phyloP scores from a whole-genome alignment of 2,329 filamentous ascomycete species.

The Magnaporthiopsis incrustans region DNA sequence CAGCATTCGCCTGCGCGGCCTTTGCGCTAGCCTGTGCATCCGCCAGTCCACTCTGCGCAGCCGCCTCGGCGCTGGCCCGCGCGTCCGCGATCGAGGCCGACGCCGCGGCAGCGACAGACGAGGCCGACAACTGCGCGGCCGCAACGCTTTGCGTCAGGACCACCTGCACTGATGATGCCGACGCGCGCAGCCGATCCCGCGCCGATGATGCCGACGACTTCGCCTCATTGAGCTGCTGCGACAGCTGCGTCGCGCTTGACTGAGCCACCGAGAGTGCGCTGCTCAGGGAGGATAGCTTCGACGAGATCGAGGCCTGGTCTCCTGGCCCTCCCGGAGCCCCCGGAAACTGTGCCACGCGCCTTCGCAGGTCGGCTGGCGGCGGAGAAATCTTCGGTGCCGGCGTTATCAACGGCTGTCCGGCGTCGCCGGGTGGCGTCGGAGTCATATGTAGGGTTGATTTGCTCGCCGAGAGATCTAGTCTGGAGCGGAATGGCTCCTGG shows the following conservation, averaged over 20 bases:
- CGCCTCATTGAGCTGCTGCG: neutral
- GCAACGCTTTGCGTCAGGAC: no score
- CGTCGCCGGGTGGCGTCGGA: neutral
- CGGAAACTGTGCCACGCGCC: neutral
- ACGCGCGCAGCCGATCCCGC: no score
- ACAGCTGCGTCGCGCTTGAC: neutral
- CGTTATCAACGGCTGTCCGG: neutral
- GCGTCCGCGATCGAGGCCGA: no score
- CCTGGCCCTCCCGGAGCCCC: no score
- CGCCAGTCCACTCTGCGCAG: neutral
- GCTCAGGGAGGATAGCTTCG: neutral
- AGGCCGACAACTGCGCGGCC: no score
- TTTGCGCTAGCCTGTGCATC: neutral
- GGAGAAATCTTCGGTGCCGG: no score
- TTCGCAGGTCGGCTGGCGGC: neutral
- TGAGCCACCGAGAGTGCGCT: neutral
- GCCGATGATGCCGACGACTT: no score
- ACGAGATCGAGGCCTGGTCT: neutral
- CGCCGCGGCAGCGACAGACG: no score
- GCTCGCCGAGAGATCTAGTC: neutral
- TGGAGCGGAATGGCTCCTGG: no score
- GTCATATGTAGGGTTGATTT: no score
- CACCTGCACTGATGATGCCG: no score
- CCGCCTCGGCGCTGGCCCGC: no score
- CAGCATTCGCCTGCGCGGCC: neutral